Base-by-base conservation (phyloP, 2,329 filamentous ascomycete genomes). In the Aspergillus udagawae region DNA sequence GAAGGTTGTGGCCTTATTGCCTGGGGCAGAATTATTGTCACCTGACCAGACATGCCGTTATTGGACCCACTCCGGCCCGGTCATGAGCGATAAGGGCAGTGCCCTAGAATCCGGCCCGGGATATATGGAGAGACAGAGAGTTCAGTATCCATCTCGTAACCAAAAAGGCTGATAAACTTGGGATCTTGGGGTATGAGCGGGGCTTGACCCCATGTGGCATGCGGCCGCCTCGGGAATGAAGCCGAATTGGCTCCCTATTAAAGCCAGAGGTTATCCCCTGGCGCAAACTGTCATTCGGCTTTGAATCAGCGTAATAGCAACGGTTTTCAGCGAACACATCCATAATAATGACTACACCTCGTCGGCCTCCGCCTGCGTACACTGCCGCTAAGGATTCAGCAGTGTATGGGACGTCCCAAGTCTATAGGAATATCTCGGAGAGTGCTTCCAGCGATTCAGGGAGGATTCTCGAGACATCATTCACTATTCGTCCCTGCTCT, bases 401-500 rank as follows among this genome's bases (percentile, higher is more conserved):
- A 0, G 64, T 77, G 49, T 66, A 75, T 58, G 73, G 69, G 23
- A 72, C 70, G 14, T 72, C 71, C 3, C 62, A 66, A 28, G 53
- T 76, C 20, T 76, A 76, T 59, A 66, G 66, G 21, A 65, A 65
- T n/a, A 71, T 77, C 52, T 74, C 74, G 4, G 63, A 67, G 48
- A 71, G 73, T 0, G 73, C 74, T 17, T 65, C 65, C 8, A 62
- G 64, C 7, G 55, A 66, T 7, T 61, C 64, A 25, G 67, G 66
- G 4, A 71, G 74, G 8, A 60, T 61, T 2, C 60, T 69, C 5
- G 68, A 72, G 47, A 71, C 73, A 14, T 72, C 83, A 6, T 88
- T 89, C 62, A 83, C 82, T 1, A 77, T 94, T 28, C 87, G 89
- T 0, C 89, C 91, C 29, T 85, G 90, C 35, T 90, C 87, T 2